These are phyloP conservation scores for Noccaea bulbosa DNA, from an alignment of 345 rosid species.

Conservation along the genomic window DNA sequence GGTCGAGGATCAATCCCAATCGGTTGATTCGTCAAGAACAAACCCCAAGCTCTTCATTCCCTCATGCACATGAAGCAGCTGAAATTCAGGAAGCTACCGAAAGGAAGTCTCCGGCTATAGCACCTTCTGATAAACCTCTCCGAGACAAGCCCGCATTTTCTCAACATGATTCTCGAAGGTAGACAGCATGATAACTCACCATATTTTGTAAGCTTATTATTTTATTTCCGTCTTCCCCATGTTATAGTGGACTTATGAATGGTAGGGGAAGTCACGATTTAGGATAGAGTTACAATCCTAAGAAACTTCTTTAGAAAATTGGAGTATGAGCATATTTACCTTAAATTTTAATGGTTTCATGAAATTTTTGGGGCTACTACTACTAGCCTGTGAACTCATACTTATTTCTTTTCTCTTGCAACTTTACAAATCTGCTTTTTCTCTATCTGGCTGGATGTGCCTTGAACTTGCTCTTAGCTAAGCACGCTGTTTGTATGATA, in stretches of 20 bases:
- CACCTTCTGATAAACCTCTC: conserved; percentile 43
- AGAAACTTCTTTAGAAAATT: conserved; percentile 22
- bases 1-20: conserved; percentile 43
- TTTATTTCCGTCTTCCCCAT: background rate
- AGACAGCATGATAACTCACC: conserved; percentile 32
- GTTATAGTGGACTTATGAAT: conserved; percentile 15
- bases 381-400: conserved; percentile 30
- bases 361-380: background rate
- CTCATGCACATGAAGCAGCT: conserved; percentile 42
- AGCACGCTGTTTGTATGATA: conserved; percentile 35
- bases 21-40: conserved; percentile 45
- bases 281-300: conserved; percentile 17
- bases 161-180: conserved; percentile 58
- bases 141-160: conserved; percentile 43
- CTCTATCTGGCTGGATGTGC: conserved; percentile 29
- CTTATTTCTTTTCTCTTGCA: conserved; percentile 29
- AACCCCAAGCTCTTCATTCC: conserved; percentile 42
- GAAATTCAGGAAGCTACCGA: conserved; percentile 53
- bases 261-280: conserved; percentile 18
- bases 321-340: conserved; percentile 6
- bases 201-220: conserved; percentile 15
- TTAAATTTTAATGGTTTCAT: conserved; percentile 13
- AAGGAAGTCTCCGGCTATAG: conserved; percentile 49
- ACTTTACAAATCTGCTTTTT: conserved; percentile 17
- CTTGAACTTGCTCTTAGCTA: conserved; percentile 21